Evolutionary conservation across 768 basidiomycete species (phyloP).

Genomic region (Russula compacta): DNA sequence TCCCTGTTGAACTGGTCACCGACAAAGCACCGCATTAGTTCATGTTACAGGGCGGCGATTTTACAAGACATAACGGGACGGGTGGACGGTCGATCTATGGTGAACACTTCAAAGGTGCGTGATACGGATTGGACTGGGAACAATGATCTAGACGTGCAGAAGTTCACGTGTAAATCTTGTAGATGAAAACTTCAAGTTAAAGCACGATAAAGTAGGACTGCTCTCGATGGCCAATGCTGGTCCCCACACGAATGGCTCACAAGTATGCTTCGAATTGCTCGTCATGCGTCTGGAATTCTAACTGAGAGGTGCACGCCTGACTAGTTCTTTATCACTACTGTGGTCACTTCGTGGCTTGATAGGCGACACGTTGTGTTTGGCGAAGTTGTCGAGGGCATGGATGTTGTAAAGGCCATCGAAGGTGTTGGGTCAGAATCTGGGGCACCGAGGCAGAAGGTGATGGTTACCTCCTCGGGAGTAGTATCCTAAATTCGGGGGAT

Average conservation of each 20-base stretch:
- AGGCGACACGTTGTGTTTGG: conserved; percentile 38
- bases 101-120: conserved; percentile 27
- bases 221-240: conserved; percentile 47
- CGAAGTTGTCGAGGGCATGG: conserved; percentile 35
- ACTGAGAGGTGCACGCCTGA: background rate
- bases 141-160: background rate
- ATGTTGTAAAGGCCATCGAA: conserved; percentile 31
- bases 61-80: conserved; percentile 29
- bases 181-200: conserved; percentile 34
- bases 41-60: conserved; percentile 35
- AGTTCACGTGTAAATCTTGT: background rate
- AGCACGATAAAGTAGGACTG: conserved; percentile 32
- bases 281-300: background rate
- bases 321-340: conserved; percentile 36
- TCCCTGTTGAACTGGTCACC: background rate
- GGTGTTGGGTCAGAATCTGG: conserved; percentile 20
- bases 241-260: conserved; percentile 41
- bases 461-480: conserved; percentile 16
- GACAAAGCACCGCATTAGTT: conserved; percentile 21
- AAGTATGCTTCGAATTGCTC: conserved; percentile 24
- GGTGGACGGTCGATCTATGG: conserved; percentile 35
- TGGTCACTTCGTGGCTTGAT: conserved; percentile 32
- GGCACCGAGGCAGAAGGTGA: conserved; percentile 4
- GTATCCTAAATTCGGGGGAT: background rate
- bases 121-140: too few species aligned